phyloP scores from a whole-genome alignment of 2,329 filamentous ascomycete genomes.

The Aureobasidium sp. region DNA sequence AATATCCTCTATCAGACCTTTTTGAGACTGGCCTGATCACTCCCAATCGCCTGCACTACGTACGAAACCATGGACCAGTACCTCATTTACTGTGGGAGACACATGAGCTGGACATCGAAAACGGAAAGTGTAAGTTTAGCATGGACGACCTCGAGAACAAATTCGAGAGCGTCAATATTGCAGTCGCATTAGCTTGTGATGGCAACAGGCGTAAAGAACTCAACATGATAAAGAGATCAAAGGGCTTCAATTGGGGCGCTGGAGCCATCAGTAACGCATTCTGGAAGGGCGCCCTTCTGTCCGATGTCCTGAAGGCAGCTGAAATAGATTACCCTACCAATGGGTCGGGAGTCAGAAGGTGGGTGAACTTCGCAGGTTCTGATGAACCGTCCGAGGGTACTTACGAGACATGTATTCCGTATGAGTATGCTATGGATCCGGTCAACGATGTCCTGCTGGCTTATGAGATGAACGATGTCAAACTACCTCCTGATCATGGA shows the following conservation, averaged over 20 bases:
- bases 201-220: conserved; percentile 47
- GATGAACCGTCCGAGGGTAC: conserved; percentile 42
- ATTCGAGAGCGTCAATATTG: conserved; percentile 43
- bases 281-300: conserved; percentile 43
- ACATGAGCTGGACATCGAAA: conserved; percentile 40
- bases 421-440: conserved; percentile 43
- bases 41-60: conserved; percentile 45
- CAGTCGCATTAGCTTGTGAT: conserved; percentile 43
- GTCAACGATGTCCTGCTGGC: conserved; percentile 48
- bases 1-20: conserved; percentile 37
- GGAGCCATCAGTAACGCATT: conserved; percentile 44
- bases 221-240: conserved; percentile 43
- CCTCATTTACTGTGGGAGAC: conserved; percentile 40
- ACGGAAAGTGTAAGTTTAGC: conserved; percentile 32
- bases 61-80: conserved; percentile 47
- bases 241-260: conserved; percentile 43
- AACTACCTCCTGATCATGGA: conserved; percentile 37
- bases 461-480: conserved; percentile 43
- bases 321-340: conserved; percentile 27
- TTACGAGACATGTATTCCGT: conserved; percentile 43
- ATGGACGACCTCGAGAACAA: conserved; percentile 40
- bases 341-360: conserved; percentile 26
- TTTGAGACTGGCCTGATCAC: conserved; percentile 45
- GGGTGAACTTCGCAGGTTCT: conserved; percentile 46
- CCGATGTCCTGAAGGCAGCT: conserved; percentile 39